These are phyloP conservation scores for Blastobotrys ciferrii DNA, from an alignment of 1,139 yeast species.

Conservation along the genomic window DNA sequence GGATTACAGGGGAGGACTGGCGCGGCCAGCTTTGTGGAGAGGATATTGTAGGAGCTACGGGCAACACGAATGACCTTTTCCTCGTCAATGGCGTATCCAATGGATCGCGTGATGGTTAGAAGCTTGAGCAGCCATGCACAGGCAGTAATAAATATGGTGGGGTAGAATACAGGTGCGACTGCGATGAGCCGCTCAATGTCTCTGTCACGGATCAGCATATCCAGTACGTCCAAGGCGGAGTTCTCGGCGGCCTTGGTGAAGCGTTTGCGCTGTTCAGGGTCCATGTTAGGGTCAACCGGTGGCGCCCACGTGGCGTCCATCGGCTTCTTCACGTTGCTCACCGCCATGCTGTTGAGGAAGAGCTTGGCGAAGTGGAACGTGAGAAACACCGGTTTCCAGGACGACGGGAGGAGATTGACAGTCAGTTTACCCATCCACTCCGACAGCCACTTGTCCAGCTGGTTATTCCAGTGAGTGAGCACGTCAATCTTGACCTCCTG, in stretches of 20 bases:
- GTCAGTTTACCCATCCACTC: slow-evolving; percentile 30
- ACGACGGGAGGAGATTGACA: slow-evolving; percentile 26
- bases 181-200: slow-evolving; percentile 28
- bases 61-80: slow-evolving; percentile 17
- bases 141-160: slow-evolving; percentile 30
- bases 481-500: slow-evolving; percentile 20
- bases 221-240: slow-evolving; percentile 27
- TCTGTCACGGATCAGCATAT: slow-evolving; percentile 26
- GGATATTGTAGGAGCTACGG: slow-evolving; percentile 17
- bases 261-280: slow-evolving; percentile 12
- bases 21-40: slow-evolving; percentile 17
- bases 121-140: slow-evolving; percentile 27
- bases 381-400: slow-evolving; percentile 28
- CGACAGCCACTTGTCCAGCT: slow-evolving; percentile 29
- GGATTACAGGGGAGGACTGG: slow-evolving; percentile 25
- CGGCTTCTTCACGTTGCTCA: slow-evolving; percentile 13
- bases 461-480: slow-evolving; percentile 27
- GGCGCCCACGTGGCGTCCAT: slow-evolving; percentile 4
- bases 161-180: slow-evolving; percentile 29
- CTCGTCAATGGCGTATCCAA: slow-evolving; percentile 18
- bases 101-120: slow-evolving; percentile 20
- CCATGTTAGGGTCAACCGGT: slow-evolving; percentile 15
- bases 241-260: slow-evolving; percentile 26
- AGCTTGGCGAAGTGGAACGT: slow-evolving; percentile 30
- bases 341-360: slow-evolving; percentile 23